A percentile compares a stretch with the other conserved stretches of the same genome.
These are phyloP conservation scores for Thermothielavioides terrestris DNA, from an alignment of 495 filamentous ascomycete species.

Conservation along the genomic window DNA sequence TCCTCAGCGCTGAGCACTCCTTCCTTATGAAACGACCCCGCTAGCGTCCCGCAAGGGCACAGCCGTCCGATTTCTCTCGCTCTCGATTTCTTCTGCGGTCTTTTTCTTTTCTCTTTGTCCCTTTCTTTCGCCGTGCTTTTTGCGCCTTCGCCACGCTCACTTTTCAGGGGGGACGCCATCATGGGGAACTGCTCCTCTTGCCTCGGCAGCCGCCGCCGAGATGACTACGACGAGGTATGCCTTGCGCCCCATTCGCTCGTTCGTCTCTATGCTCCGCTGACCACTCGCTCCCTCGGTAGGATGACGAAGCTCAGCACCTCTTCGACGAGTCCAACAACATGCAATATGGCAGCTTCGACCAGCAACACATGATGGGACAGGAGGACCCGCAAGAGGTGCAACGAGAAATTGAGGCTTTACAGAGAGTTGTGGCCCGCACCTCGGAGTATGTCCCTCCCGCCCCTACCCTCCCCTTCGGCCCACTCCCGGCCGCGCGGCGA, in stretches of 20 bases:
- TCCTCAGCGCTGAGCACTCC: slow-evolving; percentile 8
- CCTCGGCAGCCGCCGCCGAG: slow-evolving; percentile 32
- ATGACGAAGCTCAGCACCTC: slow-evolving; percentile 45
- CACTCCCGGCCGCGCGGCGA: slow-evolving; percentile 4
- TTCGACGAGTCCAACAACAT: slow-evolving; percentile 46
- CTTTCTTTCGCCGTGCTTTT: background rate
- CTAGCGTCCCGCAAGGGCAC: slow-evolving; percentile 17
- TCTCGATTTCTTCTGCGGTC: background rate
- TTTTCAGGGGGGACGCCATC: slow-evolving; percentile 9
- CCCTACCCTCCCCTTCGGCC: background rate
- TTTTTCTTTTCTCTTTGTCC: background rate
- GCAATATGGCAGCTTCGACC: slow-evolving; percentile 48
- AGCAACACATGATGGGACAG: slow-evolving; percentile 40
- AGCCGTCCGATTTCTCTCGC: background rate
- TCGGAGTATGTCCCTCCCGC: slow-evolving; percentile 39
- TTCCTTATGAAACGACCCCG: slow-evolving; percentile 27
- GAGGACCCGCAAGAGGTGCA: slow-evolving; percentile 49
- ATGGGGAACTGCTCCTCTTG: slow-evolving; percentile 44
- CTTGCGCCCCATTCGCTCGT: background rate
- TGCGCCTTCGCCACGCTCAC: slow-evolving; percentile 4
- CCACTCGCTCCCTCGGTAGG: too few relatives aligned
- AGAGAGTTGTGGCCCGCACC: slow-evolving; percentile 46
- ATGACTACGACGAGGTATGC: slow-evolving; percentile 36
- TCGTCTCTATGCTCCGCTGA: background rate
- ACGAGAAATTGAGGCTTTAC: slow-evolving; percentile 49